Evolutionary conservation across 2,329 filamentous ascomycete species (phyloP), one percentile per base, ranked within the genome.

Genomic region (Calonectria pauciramosa): DNA sequence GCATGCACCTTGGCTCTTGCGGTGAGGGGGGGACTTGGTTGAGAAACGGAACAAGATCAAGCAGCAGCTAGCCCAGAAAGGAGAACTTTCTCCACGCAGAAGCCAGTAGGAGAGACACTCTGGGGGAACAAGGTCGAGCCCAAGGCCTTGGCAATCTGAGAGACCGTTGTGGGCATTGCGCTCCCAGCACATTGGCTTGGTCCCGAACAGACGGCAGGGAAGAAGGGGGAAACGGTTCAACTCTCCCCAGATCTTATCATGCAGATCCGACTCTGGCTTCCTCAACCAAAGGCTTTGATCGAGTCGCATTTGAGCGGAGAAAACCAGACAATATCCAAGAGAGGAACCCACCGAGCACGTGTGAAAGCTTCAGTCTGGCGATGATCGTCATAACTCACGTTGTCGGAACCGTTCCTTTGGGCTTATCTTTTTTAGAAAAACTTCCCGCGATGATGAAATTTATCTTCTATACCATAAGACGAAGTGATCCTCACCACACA

Each of bases 321-420:
- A 49, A 65, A 65, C 28, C 66, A 26, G 49, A 66, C 47, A 49
- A 41, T 34, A 44, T 47, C 28, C 20, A 28, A 47, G 36, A 34
- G 28, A 16, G 23, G 49, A 72, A 47, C 56, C 72, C 60, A 63
- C 72, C n/a, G 14, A 13, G 23, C 72, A 71, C 68, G 72, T 74
- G 72, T 71, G 28, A 47, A 63, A 51, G 49, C 23, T 52, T 73
- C 38, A 41, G 54, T 49, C 16, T 59, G 28, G 49, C 30, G 23
- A 60, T 54, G 73, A 75, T 73, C 73, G 30, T 63, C 73, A 60
- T 68, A 30, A 65, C 60, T 63, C 70, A 52, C 67, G 67, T 68
- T 60, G 36, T 54, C 34, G 54, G 71, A 68, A 73, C 73, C 54
- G 54, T 71, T 67, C 52, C 44, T 30, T 41, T 44, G 67, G 67